Conservation (phyloP, 1,139 yeast species). For the Kurtzmaniella quercitrusa region DNA sequence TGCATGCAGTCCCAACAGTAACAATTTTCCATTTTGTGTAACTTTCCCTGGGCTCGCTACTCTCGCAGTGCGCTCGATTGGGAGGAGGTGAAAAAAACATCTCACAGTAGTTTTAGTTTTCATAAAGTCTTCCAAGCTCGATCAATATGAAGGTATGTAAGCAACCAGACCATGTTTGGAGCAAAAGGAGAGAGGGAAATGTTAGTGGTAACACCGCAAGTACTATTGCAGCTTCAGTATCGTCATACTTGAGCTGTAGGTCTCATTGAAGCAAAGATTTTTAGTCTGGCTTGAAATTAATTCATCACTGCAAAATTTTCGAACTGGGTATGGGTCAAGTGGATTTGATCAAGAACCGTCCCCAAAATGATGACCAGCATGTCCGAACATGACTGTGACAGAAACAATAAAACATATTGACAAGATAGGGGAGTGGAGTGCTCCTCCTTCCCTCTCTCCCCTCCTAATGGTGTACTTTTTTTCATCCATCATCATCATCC, state of each 20-base stretch:
- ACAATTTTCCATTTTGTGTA: conserved; percentile 2
- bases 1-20: not conserved
- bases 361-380: not conserved
- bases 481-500: not conserved
- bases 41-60: not conserved
- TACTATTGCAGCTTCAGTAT: not conserved
- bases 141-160: conserved; percentile 38
- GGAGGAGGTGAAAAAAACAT: conserved; percentile 6
- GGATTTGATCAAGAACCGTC: not conserved
- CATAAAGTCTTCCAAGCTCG: conserved; percentile 14
- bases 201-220: not conserved
- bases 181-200: not conserved
- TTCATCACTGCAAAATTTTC: not conserved
- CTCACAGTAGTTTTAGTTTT: conserved; percentile 6
- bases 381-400: not conserved
- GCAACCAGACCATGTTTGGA: not conserved
- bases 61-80: conserved; percentile 1
- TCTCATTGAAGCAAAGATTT: not conserved
- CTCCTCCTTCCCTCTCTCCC: not conserved
- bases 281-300: no score
- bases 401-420: not conserved
- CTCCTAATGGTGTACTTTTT: not conserved
- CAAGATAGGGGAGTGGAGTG: no score
- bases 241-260: not conserved
- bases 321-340: not conserved